Percentiles rank a stretch among this genome's conserved stretches.
Evolutionary conservation across 306 rosid genomes (phyloP).

Genomic region (Acmispon strigosus): DNA sequence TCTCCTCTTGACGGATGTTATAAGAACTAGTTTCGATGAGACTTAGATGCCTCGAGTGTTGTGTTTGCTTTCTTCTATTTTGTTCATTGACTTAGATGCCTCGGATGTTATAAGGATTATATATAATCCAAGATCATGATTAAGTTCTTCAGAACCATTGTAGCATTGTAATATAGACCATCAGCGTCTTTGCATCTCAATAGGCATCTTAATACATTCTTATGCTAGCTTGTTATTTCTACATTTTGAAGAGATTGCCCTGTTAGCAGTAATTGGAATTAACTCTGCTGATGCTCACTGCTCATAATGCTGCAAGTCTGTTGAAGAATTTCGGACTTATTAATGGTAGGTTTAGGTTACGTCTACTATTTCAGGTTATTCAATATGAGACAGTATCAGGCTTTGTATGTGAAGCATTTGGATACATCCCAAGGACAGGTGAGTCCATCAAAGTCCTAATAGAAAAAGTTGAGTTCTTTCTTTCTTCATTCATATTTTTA

Average conservation of each 20-base stretch:
- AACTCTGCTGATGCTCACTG: not conserved
- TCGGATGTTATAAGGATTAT: too few species aligned
- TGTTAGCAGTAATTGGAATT: not conserved
- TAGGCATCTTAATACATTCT: not conserved
- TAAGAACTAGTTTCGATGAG: too few species aligned
- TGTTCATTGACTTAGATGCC: too few species aligned
- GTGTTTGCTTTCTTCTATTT: too few species aligned
- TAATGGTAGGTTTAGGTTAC: not conserved
- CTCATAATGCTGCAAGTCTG: not conserved
- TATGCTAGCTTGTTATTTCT: slow-evolving; percentile 3
- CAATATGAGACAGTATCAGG: slow-evolving; percentile 99
- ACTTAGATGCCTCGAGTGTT: too few species aligned
- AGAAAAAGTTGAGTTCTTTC: not conserved
- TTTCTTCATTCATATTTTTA: not conserved
- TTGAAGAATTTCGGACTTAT: not conserved
- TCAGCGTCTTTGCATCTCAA: not conserved
- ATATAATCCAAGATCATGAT: too few species aligned
- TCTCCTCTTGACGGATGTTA: too few species aligned
- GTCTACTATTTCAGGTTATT: slow-evolving; percentile 56
- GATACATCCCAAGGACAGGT: slow-evolving; percentile 95
- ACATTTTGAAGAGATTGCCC: not conserved
- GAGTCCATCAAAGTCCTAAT: slow-evolving; percentile 61
- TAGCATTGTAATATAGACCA: not conserved
- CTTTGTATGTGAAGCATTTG: slow-evolving; percentile 92
- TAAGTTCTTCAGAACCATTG: not conserved